Conservation (phyloP, 2,329 filamentous ascomycete genomes). For the Geoglossum cookeanum region DNA sequence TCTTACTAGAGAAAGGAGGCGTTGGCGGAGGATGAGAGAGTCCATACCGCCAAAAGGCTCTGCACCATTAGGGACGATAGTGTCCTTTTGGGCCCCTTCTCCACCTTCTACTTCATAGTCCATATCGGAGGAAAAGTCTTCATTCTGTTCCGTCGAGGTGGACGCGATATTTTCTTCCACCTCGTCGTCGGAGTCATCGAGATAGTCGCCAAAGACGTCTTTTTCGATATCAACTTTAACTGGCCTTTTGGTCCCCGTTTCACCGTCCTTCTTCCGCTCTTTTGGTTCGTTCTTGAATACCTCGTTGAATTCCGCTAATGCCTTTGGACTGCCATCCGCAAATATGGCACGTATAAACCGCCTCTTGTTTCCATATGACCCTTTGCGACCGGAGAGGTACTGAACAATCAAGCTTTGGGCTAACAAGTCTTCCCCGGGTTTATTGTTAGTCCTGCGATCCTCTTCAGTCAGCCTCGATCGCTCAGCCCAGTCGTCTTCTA, state of each 20-base stretch:
- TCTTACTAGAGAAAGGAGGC: conserved; percentile 38
- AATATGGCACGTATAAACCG: conserved; percentile 48
- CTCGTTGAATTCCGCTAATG: conserved; percentile 37
- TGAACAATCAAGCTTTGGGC: conserved; percentile 38
- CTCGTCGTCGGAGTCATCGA: conserved; percentile 31
- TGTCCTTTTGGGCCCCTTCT: neutral
- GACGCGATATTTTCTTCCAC: conserved; percentile 13
- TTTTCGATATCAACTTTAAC: conserved; percentile 37
- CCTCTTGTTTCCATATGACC: conserved; percentile 10
- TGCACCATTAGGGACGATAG: conserved; percentile 10
- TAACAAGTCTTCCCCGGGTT: conserved; percentile 17
- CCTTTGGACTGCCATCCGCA: conserved; percentile 39
- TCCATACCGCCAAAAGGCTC: conserved; percentile 25
- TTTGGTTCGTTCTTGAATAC: conserved; percentile 48
- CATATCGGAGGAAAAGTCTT: neutral
- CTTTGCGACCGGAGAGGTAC: conserved; percentile 27
- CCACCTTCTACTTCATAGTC: neutral
- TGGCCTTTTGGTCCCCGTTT: conserved; percentile 30
- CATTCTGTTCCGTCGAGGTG: neutral
- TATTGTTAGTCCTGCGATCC: conserved; percentile 4
- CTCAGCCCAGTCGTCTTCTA: conserved; percentile 52
- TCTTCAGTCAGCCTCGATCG: conserved; percentile 31
- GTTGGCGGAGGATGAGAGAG: conserved; percentile 41
- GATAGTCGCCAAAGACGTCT: conserved; percentile 40
- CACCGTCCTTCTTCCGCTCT: conserved; percentile 21